phyloP scores from a whole-genome alignment of 139 green algal species.

The Chlamydomonas applanata region DNA sequence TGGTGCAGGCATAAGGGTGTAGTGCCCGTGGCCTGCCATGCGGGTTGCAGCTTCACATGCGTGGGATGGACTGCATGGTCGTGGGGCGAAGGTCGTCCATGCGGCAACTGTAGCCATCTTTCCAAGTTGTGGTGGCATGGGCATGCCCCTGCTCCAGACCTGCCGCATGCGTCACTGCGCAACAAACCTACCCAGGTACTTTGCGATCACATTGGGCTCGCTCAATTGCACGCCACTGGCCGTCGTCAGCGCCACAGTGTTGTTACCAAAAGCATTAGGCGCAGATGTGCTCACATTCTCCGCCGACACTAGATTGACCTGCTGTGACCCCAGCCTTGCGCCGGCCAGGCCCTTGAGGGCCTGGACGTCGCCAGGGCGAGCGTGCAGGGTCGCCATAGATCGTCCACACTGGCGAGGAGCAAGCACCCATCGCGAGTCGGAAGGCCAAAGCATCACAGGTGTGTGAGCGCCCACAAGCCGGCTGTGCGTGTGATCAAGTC shows the following conservation, averaged over 20 bases:
- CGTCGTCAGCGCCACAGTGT: conserved; percentile 33
- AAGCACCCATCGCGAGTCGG: no score
- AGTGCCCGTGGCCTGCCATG: not conserved
- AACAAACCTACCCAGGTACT: conserved; percentile 45
- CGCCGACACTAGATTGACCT: not conserved
- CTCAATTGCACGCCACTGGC: conserved; percentile 33
- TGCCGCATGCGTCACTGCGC: no score
- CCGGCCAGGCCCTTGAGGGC: conserved; percentile 54
- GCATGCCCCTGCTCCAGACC: no score
- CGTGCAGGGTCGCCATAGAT: conserved; percentile 31
- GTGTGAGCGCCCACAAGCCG: no score
- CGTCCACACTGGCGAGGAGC: not conserved
- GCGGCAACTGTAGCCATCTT: not conserved
- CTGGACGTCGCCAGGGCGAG: conserved; percentile 52
- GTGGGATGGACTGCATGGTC: no score
- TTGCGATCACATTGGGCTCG: conserved; percentile 61
- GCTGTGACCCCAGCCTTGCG: conserved; percentile 17
- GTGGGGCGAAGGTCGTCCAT: no score
- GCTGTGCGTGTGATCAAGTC: no score
- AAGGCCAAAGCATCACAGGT: no score
- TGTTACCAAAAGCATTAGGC: conserved; percentile 27
- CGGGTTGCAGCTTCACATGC: not conserved
- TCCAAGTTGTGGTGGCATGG: no score
- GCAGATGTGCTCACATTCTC: conserved; percentile 16
- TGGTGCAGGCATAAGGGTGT: not conserved